phyloP scores from a whole-genome alignment of 169 alveolate species.

The Cryptosporidium sp. region DNA sequence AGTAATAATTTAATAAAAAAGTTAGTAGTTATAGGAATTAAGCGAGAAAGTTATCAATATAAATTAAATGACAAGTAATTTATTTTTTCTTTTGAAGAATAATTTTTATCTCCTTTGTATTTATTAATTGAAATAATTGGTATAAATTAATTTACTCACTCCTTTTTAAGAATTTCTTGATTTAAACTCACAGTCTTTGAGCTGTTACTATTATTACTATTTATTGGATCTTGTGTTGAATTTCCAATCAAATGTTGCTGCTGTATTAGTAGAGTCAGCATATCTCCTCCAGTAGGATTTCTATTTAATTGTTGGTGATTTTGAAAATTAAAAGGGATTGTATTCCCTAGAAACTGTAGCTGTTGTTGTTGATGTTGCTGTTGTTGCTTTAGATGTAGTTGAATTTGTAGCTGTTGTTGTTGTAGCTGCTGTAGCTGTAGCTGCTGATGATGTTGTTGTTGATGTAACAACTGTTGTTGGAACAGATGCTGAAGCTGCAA shows the following conservation, averaged over 20 bases:
- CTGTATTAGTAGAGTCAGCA: neutral
- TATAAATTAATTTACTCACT: neutral
- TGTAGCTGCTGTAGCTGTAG: neutral
- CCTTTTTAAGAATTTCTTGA: neutral
- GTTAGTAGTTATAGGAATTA: no score
- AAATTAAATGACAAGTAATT: no score
- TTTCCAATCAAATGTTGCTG: slow-evolving; percentile 13
- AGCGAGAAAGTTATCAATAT: neutral
- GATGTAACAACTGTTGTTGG: slow-evolving; percentile 26
- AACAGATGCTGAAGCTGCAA: slow-evolving; percentile 41
- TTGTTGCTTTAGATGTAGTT: neutral
- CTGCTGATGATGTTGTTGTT: neutral
- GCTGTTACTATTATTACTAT: neutral
- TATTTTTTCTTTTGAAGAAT: neutral
- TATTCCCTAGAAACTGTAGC: neutral
- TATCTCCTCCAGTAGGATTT: neutral
- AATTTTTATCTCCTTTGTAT: no score
- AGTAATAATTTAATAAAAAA: no score
- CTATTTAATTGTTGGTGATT: neutral
- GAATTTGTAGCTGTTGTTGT: neutral
- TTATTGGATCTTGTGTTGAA: neutral
- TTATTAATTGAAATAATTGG: neutral
- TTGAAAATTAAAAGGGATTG: neutral
- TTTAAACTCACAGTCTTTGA: neutral
- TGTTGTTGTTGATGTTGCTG: neutral